Conservation (phyloP, 2,329 filamentous ascomycete species). For the Verticillium albo-atrum region DNA sequence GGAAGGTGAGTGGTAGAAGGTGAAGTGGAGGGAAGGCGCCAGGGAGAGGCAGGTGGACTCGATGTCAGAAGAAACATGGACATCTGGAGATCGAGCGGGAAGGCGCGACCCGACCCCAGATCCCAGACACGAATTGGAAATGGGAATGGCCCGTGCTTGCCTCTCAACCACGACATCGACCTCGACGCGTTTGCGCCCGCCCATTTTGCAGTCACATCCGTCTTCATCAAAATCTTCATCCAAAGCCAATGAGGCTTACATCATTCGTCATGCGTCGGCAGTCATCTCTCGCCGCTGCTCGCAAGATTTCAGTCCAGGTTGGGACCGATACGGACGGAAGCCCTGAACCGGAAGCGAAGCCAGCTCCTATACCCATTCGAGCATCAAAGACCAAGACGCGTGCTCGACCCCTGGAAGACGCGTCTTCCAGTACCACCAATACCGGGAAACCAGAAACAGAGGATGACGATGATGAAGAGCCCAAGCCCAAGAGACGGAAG, state of each 20-base stretch:
- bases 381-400: not conserved
- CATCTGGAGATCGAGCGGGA: not conserved
- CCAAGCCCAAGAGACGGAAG: constrained; percentile 2
- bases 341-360: not conserved
- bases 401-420: constrained; percentile 4
- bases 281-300: constrained; percentile 9
- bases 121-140: not conserved
- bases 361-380: not conserved
- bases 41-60: not conserved
- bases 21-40: not conserved
- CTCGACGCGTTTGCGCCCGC: not conserved
- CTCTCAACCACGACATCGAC: not conserved
- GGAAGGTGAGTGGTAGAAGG: not conserved
- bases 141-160: not conserved
- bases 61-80: not conserved
- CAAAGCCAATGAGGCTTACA: not conserved
- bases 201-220: not conserved
- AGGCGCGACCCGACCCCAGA: not conserved
- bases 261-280: not conserved
- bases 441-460: not conserved
- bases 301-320: constrained; percentile 5
- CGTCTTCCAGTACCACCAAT: constrained; percentile 5
- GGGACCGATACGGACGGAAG: constrained; percentile 5
- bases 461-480: constrained; percentile 5
- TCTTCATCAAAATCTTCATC: not conserved